These are phyloP conservation scores for Naganishia vaughanmartiniae DNA, from an alignment of 768 basidiomycete genomes.

Conservation along the genomic window DNA sequence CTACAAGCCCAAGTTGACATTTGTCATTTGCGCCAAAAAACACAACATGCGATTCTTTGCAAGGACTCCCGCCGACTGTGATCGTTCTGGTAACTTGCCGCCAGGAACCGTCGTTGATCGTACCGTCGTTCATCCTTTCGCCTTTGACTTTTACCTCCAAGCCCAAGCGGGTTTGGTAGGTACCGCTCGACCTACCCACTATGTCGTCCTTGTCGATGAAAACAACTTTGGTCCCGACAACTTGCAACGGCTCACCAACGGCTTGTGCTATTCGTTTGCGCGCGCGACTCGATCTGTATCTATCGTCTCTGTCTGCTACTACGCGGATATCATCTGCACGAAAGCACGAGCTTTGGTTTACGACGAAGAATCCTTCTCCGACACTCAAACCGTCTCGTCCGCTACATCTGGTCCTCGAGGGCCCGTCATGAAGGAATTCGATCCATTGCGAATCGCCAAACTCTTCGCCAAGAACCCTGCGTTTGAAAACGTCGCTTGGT, in stretches of 20 bases:
- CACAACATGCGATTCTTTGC: slow-evolving; percentile 51
- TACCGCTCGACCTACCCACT: slow-evolving; percentile 51
- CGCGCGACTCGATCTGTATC: slow-evolving; percentile 49
- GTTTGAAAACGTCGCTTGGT: slow-evolving; percentile 24
- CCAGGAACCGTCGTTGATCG: slow-evolving; percentile 46
- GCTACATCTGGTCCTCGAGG: slow-evolving; percentile 1
- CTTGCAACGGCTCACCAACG: slow-evolving; percentile 39
- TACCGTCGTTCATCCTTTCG: slow-evolving; percentile 47
- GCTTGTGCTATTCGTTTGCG: slow-evolving; percentile 46
- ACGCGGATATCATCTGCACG: slow-evolving; percentile 49
- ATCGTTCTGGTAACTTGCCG: slow-evolving; percentile 44
- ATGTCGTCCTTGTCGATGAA: slow-evolving; percentile 47
- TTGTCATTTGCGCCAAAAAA: slow-evolving; percentile 48
- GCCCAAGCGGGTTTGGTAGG: slow-evolving; percentile 49
- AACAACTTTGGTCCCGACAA: slow-evolving; percentile 44
- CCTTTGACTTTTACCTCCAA: slow-evolving; percentile 51
- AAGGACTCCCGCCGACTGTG: slow-evolving; percentile 35
- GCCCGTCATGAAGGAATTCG: slow-evolving; percentile 3
- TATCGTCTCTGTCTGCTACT: slow-evolving; percentile 50
- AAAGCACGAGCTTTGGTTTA: slow-evolving; percentile 47
- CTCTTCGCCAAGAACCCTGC: slow-evolving; percentile 17
- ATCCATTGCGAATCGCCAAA: slow-evolving; percentile 13
- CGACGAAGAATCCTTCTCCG: slow-evolving; percentile 33
- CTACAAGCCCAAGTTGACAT: slow-evolving; percentile 46
- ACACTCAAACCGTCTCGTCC: slow-evolving; percentile 12